These are phyloP conservation scores for Rosa persica DNA, from an alignment of 306 rosid genomes.

Conservation along the genomic window DNA sequence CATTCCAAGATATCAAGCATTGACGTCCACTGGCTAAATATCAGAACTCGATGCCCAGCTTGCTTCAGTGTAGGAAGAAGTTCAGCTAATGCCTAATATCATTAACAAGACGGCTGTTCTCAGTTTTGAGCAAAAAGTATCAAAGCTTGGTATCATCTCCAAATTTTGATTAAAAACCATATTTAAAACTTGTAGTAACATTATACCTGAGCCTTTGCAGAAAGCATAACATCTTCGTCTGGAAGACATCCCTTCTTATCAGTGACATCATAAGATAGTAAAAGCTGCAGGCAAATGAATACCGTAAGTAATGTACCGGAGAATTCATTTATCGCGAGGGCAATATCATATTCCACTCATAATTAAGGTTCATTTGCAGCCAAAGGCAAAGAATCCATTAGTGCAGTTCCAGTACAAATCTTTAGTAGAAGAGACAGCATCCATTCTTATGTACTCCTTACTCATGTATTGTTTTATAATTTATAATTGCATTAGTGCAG, in stretches of 20 bases:
- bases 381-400: not conserved
- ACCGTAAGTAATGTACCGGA: not conserved
- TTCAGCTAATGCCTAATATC: conserved; percentile 60
- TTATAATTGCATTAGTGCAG: not conserved
- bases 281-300: conserved; percentile 55
- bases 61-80: conserved; percentile 81
- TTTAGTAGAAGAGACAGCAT: not conserved
- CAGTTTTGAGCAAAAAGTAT: conserved; percentile 28
- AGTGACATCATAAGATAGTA: conserved; percentile 57
- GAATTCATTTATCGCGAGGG: not conserved
- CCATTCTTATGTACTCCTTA: not conserved
- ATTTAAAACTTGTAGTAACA: conserved; percentile 7
- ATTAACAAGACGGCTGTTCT: conserved; percentile 28
- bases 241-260: conserved; percentile 77
- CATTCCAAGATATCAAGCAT: conserved; percentile 98
- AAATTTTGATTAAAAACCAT: conserved; percentile 22
- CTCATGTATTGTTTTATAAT: not conserved
- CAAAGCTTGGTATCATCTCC: not conserved
- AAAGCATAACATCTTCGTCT: conserved; percentile 71
- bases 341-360: not conserved
- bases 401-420: not conserved
- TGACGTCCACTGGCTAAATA: conserved; percentile 97
- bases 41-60: conserved; percentile 82
- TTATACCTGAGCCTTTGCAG: conserved; percentile 89
- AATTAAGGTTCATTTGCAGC: not conserved